Evolutionary conservation across 352 stramenopile species (phyloP).

Genomic region (Phytophthora brassicae): DNA sequence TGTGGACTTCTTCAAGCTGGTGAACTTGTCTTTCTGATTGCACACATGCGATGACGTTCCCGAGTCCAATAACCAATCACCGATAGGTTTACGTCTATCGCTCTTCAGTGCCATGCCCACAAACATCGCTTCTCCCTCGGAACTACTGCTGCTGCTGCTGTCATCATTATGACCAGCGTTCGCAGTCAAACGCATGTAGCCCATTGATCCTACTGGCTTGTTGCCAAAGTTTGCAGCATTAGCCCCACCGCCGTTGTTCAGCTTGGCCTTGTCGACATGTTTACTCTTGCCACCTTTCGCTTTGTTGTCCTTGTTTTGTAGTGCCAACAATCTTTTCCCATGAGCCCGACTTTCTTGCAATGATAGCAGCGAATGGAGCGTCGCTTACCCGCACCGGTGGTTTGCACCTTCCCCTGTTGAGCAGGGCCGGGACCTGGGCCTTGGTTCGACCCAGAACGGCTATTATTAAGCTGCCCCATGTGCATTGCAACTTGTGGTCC

Average conservation of each 20-base stretch:
- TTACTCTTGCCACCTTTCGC: not conserved
- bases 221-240: not conserved
- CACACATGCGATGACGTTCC: conserved; percentile 2
- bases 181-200: conserved; percentile 8
- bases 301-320: not conserved
- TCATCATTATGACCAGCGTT: not conserved
- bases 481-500: not conserved
- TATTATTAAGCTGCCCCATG: not conserved
- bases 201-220: not conserved
- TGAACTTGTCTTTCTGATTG: not conserved
- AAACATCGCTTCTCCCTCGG: not conserved
- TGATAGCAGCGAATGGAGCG: conserved; percentile 8
- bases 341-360: not conserved
- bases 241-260: not conserved
- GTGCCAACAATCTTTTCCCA: not conserved
- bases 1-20: conserved; percentile 4
- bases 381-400: not conserved
- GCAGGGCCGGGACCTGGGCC: no score
- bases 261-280: not conserved
- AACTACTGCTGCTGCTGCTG: conserved; percentile 8
- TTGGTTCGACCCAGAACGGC: not conserved
- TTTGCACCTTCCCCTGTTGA: not conserved
- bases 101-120: not conserved
- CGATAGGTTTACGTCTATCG: not conserved
- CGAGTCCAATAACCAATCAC: conserved; percentile 3